A percentile compares a stretch with the other conserved stretches of the same genome.
Evolutionary conservation across 1,284 basidiomycete species (phyloP).

Genomic region (Ganoderma lingzhi): DNA sequence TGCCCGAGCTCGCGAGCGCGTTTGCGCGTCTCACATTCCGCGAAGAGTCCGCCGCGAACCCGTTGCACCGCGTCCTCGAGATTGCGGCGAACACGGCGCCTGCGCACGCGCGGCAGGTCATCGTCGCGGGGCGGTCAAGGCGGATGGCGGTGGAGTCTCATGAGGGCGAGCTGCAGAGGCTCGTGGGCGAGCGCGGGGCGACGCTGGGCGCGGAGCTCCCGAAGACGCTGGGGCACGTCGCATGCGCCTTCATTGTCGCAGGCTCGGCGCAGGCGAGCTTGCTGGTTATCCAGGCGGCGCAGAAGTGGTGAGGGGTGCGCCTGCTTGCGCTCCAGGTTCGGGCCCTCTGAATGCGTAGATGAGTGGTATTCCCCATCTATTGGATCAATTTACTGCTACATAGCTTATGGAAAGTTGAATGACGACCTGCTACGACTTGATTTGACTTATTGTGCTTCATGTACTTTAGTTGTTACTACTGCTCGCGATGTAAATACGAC

Average conservation of each 20-base stretch:
- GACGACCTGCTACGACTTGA: not conserved
- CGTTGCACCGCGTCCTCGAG: slow-evolving; percentile 64
- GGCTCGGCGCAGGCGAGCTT: slow-evolving; percentile 33
- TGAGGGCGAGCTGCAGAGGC: slow-evolving; percentile 56
- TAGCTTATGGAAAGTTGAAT: not conserved
- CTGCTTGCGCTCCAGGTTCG: not conserved
- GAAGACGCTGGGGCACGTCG: slow-evolving; percentile 36
- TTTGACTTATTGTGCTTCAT: not conserved
- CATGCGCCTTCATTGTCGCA: slow-evolving; percentile 35
- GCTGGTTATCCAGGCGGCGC: slow-evolving; percentile 38
- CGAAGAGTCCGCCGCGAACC: slow-evolving; percentile 52
- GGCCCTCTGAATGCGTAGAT: not conserved
- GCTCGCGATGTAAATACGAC: not conserved
- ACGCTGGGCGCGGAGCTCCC: slow-evolving; percentile 30
- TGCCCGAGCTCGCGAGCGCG: slow-evolving; percentile 47
- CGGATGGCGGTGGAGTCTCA: slow-evolving; percentile 68
- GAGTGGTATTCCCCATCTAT: not conserved
- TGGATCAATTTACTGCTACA: not conserved
- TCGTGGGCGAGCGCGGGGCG: slow-evolving; percentile 31
- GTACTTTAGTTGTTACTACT: not conserved
- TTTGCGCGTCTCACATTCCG: slow-evolving; percentile 66
- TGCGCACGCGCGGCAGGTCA: slow-evolving; percentile 54
- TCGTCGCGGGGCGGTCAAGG: slow-evolving; percentile 80
- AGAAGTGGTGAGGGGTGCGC: slow-evolving; percentile 11
- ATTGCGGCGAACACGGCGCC: slow-evolving; percentile 41